Base-by-base conservation (phyloP, 495 filamentous ascomycete genomes). In the Venustampulla echinocandica region DNA sequence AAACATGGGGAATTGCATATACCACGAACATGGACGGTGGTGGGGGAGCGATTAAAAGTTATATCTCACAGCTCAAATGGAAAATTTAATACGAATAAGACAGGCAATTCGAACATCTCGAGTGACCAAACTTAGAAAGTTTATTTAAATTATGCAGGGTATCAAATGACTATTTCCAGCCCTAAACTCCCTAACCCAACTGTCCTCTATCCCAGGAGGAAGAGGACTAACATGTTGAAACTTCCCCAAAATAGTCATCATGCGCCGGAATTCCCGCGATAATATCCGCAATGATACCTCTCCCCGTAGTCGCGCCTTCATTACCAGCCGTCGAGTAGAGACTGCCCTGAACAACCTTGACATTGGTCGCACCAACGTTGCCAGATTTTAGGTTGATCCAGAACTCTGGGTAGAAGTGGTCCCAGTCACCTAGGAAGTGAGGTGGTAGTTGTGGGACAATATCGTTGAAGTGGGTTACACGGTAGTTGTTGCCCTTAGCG, bases 381-480 rank as follows among this genome's bases (percentile, higher is more conserved):
- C 41, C 48, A 1, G 10, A 21, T 13, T 44, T 20, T 2, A 28
- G 37, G 14, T 35, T 23, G 15, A 72, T 55, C 21, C n/a, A 81
- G 54, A 76, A 84, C 59, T 85, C 81, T 0, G 81, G 79, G 24
- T 67, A 71, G 24, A 73, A 61, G 39, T 84, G 79, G 22, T 55
- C 60, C 53, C 65, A 84, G 1, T 71, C 72, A 13, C 75, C 54
- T 6, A 56, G 21, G 10, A 18, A 22, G 9, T 59, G 40, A 0
- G 70, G 72, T 1, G 81, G 81, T 9, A 85, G 49, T 9, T 69
- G 64, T 1, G 81, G 80, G 0, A 84, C 73, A 0, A 75, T 63
- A 50, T 85, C 81, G 46, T 81, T 66, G 15, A 53, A 56, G 57
- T 84, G 77, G 2, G 81, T 84, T 15, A 79, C 64, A 7, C 81